Evolutionary conservation across 2,329 filamentous ascomycete species (phyloP), one percentile per base, ranked within the genome.

Genomic region (Aurifilum marmelostoma): DNA sequence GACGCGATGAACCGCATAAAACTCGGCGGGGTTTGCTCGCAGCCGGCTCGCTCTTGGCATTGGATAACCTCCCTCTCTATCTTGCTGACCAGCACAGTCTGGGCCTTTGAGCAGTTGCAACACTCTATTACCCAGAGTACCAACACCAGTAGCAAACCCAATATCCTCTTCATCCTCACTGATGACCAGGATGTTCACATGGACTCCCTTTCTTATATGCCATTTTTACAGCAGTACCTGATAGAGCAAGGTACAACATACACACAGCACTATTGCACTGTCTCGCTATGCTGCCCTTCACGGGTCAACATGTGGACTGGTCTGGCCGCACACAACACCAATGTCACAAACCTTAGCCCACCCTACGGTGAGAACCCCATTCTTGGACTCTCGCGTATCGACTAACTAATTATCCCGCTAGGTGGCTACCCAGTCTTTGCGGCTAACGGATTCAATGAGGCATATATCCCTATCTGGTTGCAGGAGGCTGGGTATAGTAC

Each of bases 401-500:
- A 16, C 34, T 11, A 8, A 6, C 18, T 18, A 50, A 11, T 9
- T 11, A 7, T 24, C 2, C 65, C 76, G 6, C n/a, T 60, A 80
- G 84, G 86, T 24, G 86, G 86, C 4, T 93, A 89, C 73, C 87
- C 88, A 1, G 91, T 91, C 73, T 91, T 92, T 67, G 79, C 92
- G 18, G 80, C 80, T 2, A 82, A 90, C 65, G 90, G 90, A 0
- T 83, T 88, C 69, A 92, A 92, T 69, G 84, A 89, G 1, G 85
- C 89, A 34, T 92, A 89, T 70, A 82, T 92, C 0, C 91, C 90
- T 0, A 75, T 92, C 0, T 93, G 91, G 90, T 77, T 93, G 27
- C 88, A 92, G 72, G 76, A 85, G 3, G 86, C 85, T 0, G 90
- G 89, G 0, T 92, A 92, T 75, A 86, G 87, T 72, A 92, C 90